Conservation (phyloP, 148 eudicot species). For the Spergularia marina region DNA sequence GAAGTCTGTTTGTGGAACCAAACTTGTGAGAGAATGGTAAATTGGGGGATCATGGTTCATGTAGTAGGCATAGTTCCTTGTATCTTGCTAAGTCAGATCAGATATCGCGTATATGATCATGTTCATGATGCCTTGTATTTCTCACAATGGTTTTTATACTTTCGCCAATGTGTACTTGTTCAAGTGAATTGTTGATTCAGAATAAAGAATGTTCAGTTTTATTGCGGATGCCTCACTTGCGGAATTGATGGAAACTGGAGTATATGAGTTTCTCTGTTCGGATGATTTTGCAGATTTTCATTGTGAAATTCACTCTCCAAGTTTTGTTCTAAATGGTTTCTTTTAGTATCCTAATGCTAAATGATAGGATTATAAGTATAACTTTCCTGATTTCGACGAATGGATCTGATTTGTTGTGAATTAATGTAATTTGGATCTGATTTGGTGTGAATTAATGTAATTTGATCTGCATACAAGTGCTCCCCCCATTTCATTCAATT, state of each 20-base stretch:
- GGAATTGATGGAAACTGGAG: neutral
- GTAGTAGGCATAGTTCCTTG: neutral
- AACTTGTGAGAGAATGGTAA: slow-evolving; percentile 37
- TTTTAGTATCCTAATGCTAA: too few species aligned
- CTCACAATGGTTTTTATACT: neutral
- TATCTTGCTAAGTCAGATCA: slow-evolving; percentile 5
- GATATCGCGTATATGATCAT: neutral
- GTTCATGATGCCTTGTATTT: slow-evolving; percentile 10
- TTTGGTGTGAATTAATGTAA: too few species aligned
- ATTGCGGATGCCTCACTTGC: neutral
- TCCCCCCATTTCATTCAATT: too few species aligned
- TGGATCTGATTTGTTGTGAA: too few species aligned
- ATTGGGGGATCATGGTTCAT: neutral
- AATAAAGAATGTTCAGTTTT: slow-evolving; percentile 20
- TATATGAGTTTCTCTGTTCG: neutral
- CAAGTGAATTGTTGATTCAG: slow-evolving; percentile 13
- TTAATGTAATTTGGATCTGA: too few species aligned
- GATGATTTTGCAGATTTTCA: neutral
- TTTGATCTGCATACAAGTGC: too few species aligned
- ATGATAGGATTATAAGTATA: too few species aligned
- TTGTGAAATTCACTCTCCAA: neutral
- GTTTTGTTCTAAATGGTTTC: too few species aligned
- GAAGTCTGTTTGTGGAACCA: slow-evolving; percentile 87
- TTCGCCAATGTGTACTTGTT: neutral
- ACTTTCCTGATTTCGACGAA: too few species aligned